Evolutionary conservation across 768 basidiomycete genomes (phyloP).

Genomic region (Obba rivulosa): DNA sequence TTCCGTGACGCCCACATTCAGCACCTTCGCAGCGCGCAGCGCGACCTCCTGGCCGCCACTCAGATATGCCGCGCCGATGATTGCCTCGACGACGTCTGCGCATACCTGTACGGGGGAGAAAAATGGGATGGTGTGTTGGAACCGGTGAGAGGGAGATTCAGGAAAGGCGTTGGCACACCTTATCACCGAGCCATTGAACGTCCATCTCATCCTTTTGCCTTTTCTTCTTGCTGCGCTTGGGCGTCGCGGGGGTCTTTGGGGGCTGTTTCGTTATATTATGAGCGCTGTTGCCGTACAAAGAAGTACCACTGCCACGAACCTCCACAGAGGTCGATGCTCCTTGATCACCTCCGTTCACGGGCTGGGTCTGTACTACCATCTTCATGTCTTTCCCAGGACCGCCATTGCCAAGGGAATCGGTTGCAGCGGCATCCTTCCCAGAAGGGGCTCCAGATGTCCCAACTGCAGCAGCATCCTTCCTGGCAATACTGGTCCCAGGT

Average conservation of each 20-base stretch:
- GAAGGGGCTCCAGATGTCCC: neutral
- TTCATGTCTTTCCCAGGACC: no score
- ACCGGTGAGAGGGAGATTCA: neutral
- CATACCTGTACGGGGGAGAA: conserved; percentile 68
- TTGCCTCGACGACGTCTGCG: conserved; percentile 82
- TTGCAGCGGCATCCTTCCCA: neutral
- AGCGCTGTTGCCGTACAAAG: no score
- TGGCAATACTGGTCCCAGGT: no score
- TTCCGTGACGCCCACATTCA: conserved; percentile 60
- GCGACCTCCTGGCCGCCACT: conserved; percentile 67
- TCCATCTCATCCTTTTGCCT: conserved; percentile 34
- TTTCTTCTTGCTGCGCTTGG: conserved; percentile 33
- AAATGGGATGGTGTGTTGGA: no score
- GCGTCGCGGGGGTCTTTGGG: neutral
- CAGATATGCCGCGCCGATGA: conserved; percentile 77
- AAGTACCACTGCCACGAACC: no score
- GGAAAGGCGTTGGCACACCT: conserved; percentile 52
- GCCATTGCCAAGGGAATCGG: neutral
- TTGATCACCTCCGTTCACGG: neutral
- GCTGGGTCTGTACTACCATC: neutral
- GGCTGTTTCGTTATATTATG: neutral
- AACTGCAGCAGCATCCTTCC: no score
- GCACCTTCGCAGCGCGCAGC: conserved; percentile 54
- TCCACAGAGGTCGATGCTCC: neutral
- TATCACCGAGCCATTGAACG: conserved; percentile 68